Percentiles rank a stretch among this genome's conserved stretches.
phyloP scores from a whole-genome alignment of 192 early-diverging fungal species.

The Rhizoclosmatium globosum region DNA sequence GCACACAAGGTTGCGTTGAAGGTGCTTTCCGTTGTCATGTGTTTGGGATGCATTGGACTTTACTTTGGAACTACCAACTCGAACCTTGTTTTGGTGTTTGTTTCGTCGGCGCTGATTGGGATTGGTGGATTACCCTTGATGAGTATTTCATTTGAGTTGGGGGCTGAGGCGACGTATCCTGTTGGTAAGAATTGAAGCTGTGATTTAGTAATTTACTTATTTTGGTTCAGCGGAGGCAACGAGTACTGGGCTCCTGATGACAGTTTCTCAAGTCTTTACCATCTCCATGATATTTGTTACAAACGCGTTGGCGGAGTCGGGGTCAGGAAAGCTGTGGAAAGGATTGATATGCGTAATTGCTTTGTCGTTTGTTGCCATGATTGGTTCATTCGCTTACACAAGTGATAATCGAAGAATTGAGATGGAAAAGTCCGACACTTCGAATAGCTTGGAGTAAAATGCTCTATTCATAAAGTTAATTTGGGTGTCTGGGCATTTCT shows the following conservation, averaged over 20 bases:
- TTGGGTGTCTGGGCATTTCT: no score
- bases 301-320: slow-evolving; percentile 30
- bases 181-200: slow-evolving; percentile 14
- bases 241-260: slow-evolving; percentile 24
- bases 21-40: slow-evolving; percentile 22
- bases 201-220: neutral
- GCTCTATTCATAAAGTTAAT: no score
- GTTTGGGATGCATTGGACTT: slow-evolving; percentile 10
- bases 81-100: slow-evolving; percentile 14
- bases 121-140: slow-evolving; percentile 41
- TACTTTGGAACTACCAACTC: neutral
- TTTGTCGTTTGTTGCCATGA: neutral
- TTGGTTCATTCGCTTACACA: slow-evolving; percentile 5
- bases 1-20: slow-evolving; percentile 57
- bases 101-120: slow-evolving; percentile 24
- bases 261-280: slow-evolving; percentile 14
- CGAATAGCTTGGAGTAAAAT: neutral
- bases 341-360: slow-evolving; percentile 1
- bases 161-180: slow-evolving; percentile 43
- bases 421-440: slow-evolving; percentile 14
- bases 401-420: slow-evolving; percentile 24
- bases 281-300: slow-evolving; percentile 33
- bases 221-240: slow-evolving; percentile 40
- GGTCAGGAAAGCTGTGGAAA: neutral
- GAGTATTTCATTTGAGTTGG: slow-evolving; percentile 36